Conservation (phyloP, 768 basidiomycete genomes). For the Hygrophorus russula region DNA sequence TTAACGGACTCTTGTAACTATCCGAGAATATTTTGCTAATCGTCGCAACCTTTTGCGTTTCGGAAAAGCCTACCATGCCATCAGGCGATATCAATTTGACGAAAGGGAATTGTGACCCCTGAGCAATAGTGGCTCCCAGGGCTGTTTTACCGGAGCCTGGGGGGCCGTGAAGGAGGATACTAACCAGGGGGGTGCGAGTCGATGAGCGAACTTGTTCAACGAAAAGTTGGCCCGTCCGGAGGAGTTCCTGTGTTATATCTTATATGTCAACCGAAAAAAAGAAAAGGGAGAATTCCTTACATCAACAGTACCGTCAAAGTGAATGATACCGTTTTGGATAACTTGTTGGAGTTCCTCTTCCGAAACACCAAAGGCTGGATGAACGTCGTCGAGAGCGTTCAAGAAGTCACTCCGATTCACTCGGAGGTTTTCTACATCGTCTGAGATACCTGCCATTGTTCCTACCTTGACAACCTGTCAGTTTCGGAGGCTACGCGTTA, state of each 20-base stretch:
- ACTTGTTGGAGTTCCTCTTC: slow-evolving; percentile 92
- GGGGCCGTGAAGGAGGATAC: slow-evolving; percentile 79
- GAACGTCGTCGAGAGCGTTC: slow-evolving; percentile 86
- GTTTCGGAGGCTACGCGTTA: not conserved
- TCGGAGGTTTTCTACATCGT: slow-evolving; percentile 88
- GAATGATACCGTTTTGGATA: slow-evolving; percentile 94
- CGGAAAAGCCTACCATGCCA: slow-evolving; percentile 93
- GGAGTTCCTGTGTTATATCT: slow-evolving; percentile 47
- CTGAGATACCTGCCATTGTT: slow-evolving; percentile 91
- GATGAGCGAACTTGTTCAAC: slow-evolving; percentile 92
- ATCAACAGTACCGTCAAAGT: slow-evolving; percentile 64
- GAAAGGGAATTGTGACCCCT: slow-evolving; percentile 91
- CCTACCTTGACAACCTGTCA: slow-evolving; percentile 43
- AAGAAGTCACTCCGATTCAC: slow-evolving; percentile 83
- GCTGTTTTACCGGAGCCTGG: slow-evolving; percentile 93
- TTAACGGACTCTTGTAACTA: slow-evolving; percentile 94
- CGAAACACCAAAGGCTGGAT: slow-evolving; percentile 94
- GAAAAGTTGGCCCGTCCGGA: slow-evolving; percentile 78
- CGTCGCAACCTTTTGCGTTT: slow-evolving; percentile 80
- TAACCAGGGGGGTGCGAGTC: slow-evolving; percentile 84
- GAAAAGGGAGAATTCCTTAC: slow-evolving; percentile 33
- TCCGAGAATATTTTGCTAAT: slow-evolving; percentile 91
- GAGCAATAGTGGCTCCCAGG: slow-evolving; percentile 86
- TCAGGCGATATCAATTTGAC: slow-evolving; percentile 96
- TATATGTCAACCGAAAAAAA: slow-evolving; percentile 1